Conservation (phyloP, 225 moss, liverwort and hornwort species). For the Climacium dendroides region DNA sequence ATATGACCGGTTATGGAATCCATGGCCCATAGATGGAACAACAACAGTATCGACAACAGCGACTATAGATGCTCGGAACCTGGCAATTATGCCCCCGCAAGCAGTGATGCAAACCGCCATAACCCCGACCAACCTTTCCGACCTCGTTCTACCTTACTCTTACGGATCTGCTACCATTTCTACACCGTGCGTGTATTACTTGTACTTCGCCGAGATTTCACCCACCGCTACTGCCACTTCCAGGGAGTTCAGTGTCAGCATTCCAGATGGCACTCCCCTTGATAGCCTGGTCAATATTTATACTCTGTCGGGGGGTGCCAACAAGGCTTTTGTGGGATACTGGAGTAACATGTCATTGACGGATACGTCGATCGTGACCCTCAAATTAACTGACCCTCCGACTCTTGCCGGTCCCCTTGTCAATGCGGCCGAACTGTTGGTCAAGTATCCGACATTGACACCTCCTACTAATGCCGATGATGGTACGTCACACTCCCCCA, state of each 20-base stretch:
- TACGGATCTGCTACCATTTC: rapidly evolving
- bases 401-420: neutral
- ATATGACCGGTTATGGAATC: slow-evolving; percentile 21
- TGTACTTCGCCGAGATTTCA: slow-evolving; percentile 9
- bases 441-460: neutral
- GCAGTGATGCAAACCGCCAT: slow-evolving; percentile 27
- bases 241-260: neutral
- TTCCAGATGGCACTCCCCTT: neutral
- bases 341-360: neutral
- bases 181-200: neutral
- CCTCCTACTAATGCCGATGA: neutral
- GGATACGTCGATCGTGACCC: neutral
- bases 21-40: neutral
- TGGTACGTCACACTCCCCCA: neutral
- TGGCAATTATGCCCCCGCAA: neutral
- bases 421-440: neutral
- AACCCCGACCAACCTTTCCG: neutral
- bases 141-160: neutral
- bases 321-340: neutral
- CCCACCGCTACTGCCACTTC: neutral
- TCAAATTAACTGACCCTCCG: neutral
- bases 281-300: neutral
- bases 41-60: neutral
- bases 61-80: neutral
- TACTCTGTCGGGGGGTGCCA: neutral